phyloP scores from a whole-genome alignment of 306 rosid species.

The Dryas octopetala region DNA sequence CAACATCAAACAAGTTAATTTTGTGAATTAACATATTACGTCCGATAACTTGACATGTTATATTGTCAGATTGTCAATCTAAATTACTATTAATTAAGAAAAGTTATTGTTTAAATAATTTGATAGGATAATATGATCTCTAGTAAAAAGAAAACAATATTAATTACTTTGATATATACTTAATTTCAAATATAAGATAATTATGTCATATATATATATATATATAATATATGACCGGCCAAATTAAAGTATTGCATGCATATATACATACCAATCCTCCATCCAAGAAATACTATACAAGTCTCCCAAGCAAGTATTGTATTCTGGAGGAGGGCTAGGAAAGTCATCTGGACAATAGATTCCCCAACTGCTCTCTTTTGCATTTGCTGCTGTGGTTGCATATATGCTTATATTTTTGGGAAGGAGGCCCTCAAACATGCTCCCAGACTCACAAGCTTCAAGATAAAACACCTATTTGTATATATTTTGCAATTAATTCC shows the following conservation, averaged over 20 bases:
- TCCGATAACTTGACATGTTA: too few relatives aligned
- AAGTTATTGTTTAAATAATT: too few relatives aligned
- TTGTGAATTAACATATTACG: too few relatives aligned
- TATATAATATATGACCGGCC: too few relatives aligned
- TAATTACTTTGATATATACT: too few relatives aligned
- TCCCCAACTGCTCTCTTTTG: constrained; percentile 45
- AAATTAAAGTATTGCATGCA: not conserved
- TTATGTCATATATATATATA: not conserved
- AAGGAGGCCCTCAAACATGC: constrained; percentile 69
- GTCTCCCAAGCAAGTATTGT: constrained; percentile 66
- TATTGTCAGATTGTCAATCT: too few relatives aligned
- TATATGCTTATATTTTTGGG: constrained; percentile 49
- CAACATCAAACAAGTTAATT: not conserved
- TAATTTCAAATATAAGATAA: too few relatives aligned
- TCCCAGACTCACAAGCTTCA: constrained; percentile 86
- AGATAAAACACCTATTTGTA: constrained; percentile 51
- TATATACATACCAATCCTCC: constrained; percentile 34
- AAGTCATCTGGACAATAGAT: constrained; percentile 37
- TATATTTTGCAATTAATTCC: too few relatives aligned
- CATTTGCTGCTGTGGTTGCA: constrained; percentile 63
- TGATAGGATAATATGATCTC: too few relatives aligned
- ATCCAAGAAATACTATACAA: constrained; percentile 34
- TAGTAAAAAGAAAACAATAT: too few relatives aligned
- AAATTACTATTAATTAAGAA: too few relatives aligned
- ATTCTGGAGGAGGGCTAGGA: constrained; percentile 18